A percentile compares a stretch with the other conserved stretches of the same genome.
Conservation (phyloP, 2,329 filamentous ascomycete genomes). For the Thermomyces lanuginosus region DNA sequence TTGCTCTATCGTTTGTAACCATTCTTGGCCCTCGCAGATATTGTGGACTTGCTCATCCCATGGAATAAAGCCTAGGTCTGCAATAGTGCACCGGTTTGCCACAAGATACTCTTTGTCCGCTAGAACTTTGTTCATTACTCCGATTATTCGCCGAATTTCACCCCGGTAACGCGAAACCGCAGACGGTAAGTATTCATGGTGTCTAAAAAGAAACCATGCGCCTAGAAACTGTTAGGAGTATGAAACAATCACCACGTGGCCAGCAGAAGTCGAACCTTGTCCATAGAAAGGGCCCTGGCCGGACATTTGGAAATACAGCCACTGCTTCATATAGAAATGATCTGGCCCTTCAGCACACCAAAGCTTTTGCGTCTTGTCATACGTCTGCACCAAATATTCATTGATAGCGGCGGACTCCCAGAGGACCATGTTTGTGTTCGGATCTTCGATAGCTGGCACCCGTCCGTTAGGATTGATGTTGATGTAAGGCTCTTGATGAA, state of each 20-base stretch:
- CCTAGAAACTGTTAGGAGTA: slow-evolving; percentile 1
- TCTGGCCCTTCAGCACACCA: slow-evolving; percentile 3
- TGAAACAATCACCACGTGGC: not conserved
- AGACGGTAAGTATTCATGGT: slow-evolving; percentile 2
- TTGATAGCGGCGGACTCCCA: slow-evolving; percentile 5
- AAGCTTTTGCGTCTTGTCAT: slow-evolving; percentile 1
- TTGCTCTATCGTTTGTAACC: slow-evolving; percentile 1
- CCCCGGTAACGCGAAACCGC: slow-evolving; percentile 3
- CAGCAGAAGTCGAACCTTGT: slow-evolving; percentile 1
- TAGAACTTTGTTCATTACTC: slow-evolving; percentile 3
- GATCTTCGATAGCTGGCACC: slow-evolving; percentile 4
- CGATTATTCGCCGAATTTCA: slow-evolving; percentile 3
- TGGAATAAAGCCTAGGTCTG: slow-evolving; percentile 4
- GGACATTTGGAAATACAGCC: slow-evolving; percentile 4
- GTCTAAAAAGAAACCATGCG: slow-evolving; percentile 4
- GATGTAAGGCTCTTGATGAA: slow-evolving; percentile 3
- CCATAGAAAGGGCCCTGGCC: slow-evolving; percentile 6
- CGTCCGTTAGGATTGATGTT: slow-evolving; percentile 6
- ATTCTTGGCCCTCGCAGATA: slow-evolving; percentile 2
- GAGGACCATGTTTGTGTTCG: slow-evolving; percentile 3
- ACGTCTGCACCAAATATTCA: slow-evolving; percentile 4
- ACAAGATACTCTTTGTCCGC: slow-evolving; percentile 3
- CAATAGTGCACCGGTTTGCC: slow-evolving; percentile 3
- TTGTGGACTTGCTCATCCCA: slow-evolving; percentile 3
- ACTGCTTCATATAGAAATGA: slow-evolving; percentile 3